Percentiles rank a stretch among this genome's conserved stretches.
Evolutionary conservation across 2,329 filamentous ascomycete species (phyloP).

Genomic region (Epichloe sylvatica): DNA sequence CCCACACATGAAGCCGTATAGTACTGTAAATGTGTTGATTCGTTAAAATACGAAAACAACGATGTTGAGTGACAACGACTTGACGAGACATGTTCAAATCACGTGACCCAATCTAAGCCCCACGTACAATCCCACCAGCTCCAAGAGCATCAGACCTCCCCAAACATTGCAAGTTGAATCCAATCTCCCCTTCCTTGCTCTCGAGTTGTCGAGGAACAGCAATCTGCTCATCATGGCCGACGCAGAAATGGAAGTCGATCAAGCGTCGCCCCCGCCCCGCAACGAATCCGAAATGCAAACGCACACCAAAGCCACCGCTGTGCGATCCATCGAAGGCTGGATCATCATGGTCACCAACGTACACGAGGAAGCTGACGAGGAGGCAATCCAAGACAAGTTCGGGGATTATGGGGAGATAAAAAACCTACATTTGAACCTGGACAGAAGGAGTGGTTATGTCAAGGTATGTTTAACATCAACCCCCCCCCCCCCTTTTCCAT

Average conservation of each 20-base stretch:
- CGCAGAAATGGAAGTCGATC: constrained; percentile 46
- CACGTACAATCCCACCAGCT: background rate
- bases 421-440: constrained; percentile 72
- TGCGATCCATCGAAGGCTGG: constrained; percentile 81
- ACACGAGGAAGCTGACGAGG: constrained; percentile 75
- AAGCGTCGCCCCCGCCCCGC: constrained; percentile 24
- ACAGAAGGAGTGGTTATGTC: constrained; percentile 71
- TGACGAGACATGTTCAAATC: background rate
- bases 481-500: no score
- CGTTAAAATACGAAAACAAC: no score
- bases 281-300: constrained; percentile 57
- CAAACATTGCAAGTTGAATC: background rate
- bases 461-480: constrained; percentile 41
- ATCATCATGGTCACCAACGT: constrained; percentile 78
- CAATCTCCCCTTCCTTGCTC: background rate
- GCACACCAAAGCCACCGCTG: constrained; percentile 59
- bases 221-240: constrained; percentile 31
- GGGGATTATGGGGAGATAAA: constrained; percentile 77
- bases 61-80: no score
- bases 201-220: background rate
- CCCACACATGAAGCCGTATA: no score
- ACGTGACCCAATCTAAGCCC: background rate
- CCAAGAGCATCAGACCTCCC: background rate
- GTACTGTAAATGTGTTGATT: no score
- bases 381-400: constrained; percentile 69